These are phyloP conservation scores for Chloroidium sp. DNA, from an alignment of 163 green algal genomes.

Conservation along the genomic window DNA sequence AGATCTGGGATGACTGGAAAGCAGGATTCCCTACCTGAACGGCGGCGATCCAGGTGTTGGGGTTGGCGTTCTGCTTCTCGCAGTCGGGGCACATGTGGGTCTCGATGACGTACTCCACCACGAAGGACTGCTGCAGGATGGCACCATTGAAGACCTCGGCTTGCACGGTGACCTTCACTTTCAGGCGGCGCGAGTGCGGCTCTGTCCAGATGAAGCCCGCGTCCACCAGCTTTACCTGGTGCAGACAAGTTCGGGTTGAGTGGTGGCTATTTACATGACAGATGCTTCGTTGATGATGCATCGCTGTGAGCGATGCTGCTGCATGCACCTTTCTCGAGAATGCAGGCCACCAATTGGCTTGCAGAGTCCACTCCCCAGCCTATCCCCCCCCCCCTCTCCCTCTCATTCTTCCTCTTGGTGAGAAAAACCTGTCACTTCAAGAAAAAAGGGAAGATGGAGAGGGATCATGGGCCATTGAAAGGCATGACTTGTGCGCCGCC, in stretches of 20 bases:
- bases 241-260: too few relatives aligned
- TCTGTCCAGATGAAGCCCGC: constrained; percentile 99
- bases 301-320: too few relatives aligned
- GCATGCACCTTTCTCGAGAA: too few relatives aligned
- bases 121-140: constrained; percentile 96
- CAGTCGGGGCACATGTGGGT: constrained; percentile 95
- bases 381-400: background rate
- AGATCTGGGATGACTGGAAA: too few relatives aligned
- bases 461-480: too few relatives aligned
- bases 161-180: constrained; percentile 94
- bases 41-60: constrained; percentile 85
- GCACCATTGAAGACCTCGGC: constrained; percentile 93
- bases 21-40: constrained; percentile 53
- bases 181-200: constrained; percentile 94
- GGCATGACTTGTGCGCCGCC: too few relatives aligned
- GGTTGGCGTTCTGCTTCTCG: constrained; percentile 79
- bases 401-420: too few relatives aligned
- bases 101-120: constrained; percentile 90
- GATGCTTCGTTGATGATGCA: too few relatives aligned
- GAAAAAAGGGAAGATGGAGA: background rate
- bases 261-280: too few relatives aligned
- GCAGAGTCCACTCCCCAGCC: background rate
- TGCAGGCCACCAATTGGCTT: too few relatives aligned
- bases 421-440: background rate
- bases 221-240: constrained; percentile 93